Base-by-base conservation (phyloP, 1,139 yeast species). In the Geotrichum candidum region DNA sequence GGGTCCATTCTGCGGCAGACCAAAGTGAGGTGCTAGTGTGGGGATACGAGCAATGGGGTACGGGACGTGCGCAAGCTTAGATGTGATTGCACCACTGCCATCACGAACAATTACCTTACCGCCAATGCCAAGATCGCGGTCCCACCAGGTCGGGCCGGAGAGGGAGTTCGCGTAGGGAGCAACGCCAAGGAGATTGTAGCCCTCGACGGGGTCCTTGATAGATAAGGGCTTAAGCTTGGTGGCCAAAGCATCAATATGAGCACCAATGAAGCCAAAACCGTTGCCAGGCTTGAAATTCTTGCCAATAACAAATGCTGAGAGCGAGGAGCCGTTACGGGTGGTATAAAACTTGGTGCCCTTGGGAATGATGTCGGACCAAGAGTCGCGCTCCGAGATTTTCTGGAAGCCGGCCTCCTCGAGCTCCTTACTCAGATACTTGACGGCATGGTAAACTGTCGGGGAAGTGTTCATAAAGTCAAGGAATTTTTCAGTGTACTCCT, bases 401-500 rank as follows among this genome's bases (percentile, higher is more conserved):
- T 70, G 71, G 65, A 71, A 74, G 22, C 77, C 78, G 23, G 71
- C 68, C 15, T 64, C 69, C 59, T 72, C 74, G 50, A 77, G 70
- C 56, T 68, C 67, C 46, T 67, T 62, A 31, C 73, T 68, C 57
- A 88, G 84, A 45, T 81, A 80, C 61, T 83, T 81, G 10, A 90
- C 92, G 2, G 92, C 96, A 74, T 94, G 98, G 74, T 87, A 94
- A 0, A 96, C 96, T 0, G 98, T 90, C 51, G 97, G 98, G 2
- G 96, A 85, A 2, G 80, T 81, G 75, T 90, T 89, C 71, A 92
- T 87, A 73, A 89, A 94, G 65, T 86, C 84, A 64, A 92, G 80
- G 73, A 92, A 91, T 63, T 84, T 86, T 45, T 66, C 61, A 13
- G 78, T 73, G 63, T 73, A 70, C 41, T 68, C 57, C 18, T 57